Evolutionary conservation across 371 early-diverging fungal genomes (phyloP).

Genomic region (Mucor piriformis): DNA sequence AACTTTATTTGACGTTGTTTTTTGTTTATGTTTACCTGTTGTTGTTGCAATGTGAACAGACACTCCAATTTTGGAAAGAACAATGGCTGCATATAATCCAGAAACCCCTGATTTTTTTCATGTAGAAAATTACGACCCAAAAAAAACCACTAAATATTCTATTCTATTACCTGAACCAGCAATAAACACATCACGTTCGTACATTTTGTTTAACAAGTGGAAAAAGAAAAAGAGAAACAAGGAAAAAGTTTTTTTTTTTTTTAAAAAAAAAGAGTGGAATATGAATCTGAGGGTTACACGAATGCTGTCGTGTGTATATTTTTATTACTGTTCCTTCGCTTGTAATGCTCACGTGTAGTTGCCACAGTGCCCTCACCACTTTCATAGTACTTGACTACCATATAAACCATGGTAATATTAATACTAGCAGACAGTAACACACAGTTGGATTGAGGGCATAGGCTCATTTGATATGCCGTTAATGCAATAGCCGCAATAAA

Average conservation of each 20-base stretch:
- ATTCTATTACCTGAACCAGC: constrained; percentile 39
- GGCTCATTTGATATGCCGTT: constrained; percentile 21
- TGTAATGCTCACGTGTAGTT: constrained; percentile 19
- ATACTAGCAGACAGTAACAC: constrained; percentile 27
- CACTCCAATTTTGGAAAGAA: constrained; percentile 38
- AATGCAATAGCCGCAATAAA: constrained; percentile 20
- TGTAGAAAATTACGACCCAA: background rate
- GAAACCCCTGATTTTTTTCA: constrained; percentile 28
- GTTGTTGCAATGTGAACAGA: constrained; percentile 27
- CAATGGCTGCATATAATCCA: constrained; percentile 43
- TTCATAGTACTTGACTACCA: constrained; percentile 20
- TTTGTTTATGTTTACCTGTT: constrained; percentile 27
- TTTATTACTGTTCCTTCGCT: constrained; percentile 9
- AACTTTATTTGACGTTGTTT: too few relatives aligned
- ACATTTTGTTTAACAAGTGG: constrained; percentile 9
- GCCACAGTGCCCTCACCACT: constrained; percentile 13
- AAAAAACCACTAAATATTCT: background rate
- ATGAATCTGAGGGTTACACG: background rate
- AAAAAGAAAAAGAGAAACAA: constrained; percentile 21
- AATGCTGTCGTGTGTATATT: background rate
- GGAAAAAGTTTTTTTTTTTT: background rate
- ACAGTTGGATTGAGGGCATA: constrained; percentile 29
- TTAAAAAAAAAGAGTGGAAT: background rate
- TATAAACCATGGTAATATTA: constrained; percentile 27
- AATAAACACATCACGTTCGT: constrained; percentile 38